A percentile compares a stretch with the other conserved stretches of the same genome.
phyloP scores from a whole-genome alignment of 495 filamentous ascomycete species.

The Talaromyces liani region DNA sequence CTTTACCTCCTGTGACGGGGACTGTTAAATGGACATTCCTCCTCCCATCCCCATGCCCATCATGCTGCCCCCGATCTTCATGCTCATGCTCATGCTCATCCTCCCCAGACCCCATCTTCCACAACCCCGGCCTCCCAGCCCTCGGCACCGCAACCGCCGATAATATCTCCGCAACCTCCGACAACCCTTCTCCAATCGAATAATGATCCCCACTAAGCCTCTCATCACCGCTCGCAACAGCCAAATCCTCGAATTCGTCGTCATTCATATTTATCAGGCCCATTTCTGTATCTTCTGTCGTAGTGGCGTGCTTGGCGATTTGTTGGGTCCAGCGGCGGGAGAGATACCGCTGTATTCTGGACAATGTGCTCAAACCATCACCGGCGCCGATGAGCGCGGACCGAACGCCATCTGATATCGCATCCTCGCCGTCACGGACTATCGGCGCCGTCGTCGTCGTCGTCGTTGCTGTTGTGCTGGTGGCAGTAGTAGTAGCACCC shows the following conservation, averaged over 20 bases:
- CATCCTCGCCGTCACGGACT: constrained; percentile 7
- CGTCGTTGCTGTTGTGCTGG: background rate
- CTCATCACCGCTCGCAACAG: background rate
- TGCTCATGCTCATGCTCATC: background rate
- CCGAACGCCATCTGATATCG: constrained; percentile 6
- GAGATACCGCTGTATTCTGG: constrained; percentile 35
- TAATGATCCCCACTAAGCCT: constrained; percentile 11
- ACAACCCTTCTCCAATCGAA: constrained; percentile 16
- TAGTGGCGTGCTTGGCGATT: constrained; percentile 12
- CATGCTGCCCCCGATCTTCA: background rate
- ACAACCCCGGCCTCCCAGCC: constrained; percentile 7
- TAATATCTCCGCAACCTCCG: constrained; percentile 13
- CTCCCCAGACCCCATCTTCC: background rate
- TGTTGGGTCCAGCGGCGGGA: constrained; percentile 35
- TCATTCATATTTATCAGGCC: constrained; percentile 3
- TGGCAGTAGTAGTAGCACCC: background rate
- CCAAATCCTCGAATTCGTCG: background rate
- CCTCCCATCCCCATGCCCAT: background rate
- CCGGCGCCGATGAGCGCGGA: constrained; percentile 13
- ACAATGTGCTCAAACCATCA: constrained; percentile 33
- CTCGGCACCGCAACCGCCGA: constrained; percentile 7
- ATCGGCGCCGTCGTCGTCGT: constrained; percentile 15
- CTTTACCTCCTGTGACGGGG: background rate
- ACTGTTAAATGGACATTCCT: background rate
- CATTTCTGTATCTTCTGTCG: constrained; percentile 12